Base-by-base conservation (phyloP, 2,329 filamentous ascomycete species). In the Scedosporium boydii region DNA sequence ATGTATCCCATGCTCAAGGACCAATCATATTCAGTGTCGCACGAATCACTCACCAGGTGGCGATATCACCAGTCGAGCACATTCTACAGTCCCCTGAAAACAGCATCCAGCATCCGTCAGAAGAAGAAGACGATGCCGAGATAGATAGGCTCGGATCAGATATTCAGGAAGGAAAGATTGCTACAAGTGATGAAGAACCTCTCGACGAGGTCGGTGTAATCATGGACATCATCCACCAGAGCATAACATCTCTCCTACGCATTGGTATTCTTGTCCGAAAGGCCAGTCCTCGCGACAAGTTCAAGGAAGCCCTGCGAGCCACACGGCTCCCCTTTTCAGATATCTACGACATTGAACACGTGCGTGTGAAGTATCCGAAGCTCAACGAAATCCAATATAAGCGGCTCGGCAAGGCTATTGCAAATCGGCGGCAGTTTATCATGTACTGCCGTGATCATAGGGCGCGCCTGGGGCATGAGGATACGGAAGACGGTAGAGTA, bases 341-440 rank as follows among this genome's bases (percentile, higher is more conserved):
- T 4, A 9, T 14, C 6, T 53, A 57, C 21, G 64, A 64, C 21
- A 62, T 64, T 10, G 26, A 64, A 10, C 59, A 64, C 23, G 63
- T 65, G 3, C 44, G 21, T 10, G 18, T 51, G 23, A 64, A 61
- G 27, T 34, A 61, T 14, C 26, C 53, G 1, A 66, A 65, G 4
- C 58, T 63, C 9, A 29, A 62, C 38, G 18, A 61, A 26, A 27
- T 6, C 6, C 4, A 29, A 51, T 38, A 16, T 21, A 46, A 29
- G 38, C 63, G 64, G 16, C 34, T 65, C 21, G 64, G 65, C 7
- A 7, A 14, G 4, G 64, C 44, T 2, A 66, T 64, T 55, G 46
- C 64, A 4, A 65, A 66, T 48, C 56, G 64, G 27, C 58, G 65
- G 42, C 59, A 64, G 14, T 60, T 65, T 12, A 61, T 65, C 18